Evolutionary conservation across 306 rosid species (phyloP), one percentile per base, ranked within the genome.

Genomic region (Vigna hirtella): DNA sequence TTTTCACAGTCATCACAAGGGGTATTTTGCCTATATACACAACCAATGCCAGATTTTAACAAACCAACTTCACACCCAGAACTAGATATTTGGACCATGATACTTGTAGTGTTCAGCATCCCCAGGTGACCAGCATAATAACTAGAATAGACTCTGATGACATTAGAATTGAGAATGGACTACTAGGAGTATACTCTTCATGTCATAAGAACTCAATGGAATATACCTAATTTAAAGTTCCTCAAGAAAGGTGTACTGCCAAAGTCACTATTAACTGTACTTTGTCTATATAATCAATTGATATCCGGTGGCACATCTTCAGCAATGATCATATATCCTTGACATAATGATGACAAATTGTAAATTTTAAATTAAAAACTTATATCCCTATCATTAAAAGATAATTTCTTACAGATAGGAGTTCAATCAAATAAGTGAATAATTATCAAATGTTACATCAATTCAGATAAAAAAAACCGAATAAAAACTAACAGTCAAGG

Each of bases 261-360:
- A 40, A 65, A 63, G 49, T 40, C 30, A 65, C 36, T 63, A 63
- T n/a, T n/a, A 34, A 18, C 7, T 50, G 10, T 18, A 65, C 40
- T 11, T 40, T 65, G 30, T 18, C 51, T 36, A 36, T 63, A 34
- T n/a, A 63, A 26, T 17, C 45, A 62, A 34, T 32, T 32, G 45
- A 64, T 64, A 38, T 64, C 10, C 28, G n/a, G 18, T 38, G 26
- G 45, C 49, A 59, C 66, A 75, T 58, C 66, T 68, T 36, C 48
- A 32, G 7, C 24, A 34, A 63, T 51, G 17, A 61, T n/a, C 58
- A 68, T 48, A 57, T 26, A 47, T 69, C 84, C 59, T 16, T 36
- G 32, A 47, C 16, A 40, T 57, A 66, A 52, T 17, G 49, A 1
- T 42, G 48, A 80, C 9, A 38, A 36, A 34, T 34, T 34, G 32